Percentiles rank a stretch among this genome's conserved stretches.
phyloP scores from a whole-genome alignment of 2,329 filamentous ascomycete species.

The Coniochaeta ligniaria region DNA sequence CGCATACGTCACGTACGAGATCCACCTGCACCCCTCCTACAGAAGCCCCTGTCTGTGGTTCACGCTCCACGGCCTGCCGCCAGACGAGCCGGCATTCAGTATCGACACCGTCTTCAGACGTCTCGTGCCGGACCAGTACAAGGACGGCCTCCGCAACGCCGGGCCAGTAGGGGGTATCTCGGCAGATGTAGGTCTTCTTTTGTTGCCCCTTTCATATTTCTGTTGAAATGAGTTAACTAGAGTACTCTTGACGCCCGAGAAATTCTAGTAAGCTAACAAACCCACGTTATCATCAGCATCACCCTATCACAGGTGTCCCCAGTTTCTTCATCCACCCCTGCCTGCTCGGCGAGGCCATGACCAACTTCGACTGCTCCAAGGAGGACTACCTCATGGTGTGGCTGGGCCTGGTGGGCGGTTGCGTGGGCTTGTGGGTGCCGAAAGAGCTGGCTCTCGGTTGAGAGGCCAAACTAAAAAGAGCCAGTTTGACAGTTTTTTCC shows the following conservation, averaged over 20 bases:
- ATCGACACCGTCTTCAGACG: conserved; percentile 65
- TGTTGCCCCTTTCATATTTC: conserved; percentile 10
- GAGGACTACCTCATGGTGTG: conserved; percentile 77
- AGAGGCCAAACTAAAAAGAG: conserved; percentile 10
- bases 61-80: conserved; percentile 50
- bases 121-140: conserved; percentile 62
- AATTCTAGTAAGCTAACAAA: conserved; percentile 33
- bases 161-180: conserved; percentile 69
- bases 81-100: conserved; percentile 48
- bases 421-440: conserved; percentile 72
- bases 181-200: conserved; percentile 56
- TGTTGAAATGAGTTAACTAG: conserved; percentile 18
- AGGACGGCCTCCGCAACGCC: conserved; percentile 48
- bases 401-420: conserved; percentile 79
- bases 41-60: conserved; percentile 72
- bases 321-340: conserved; percentile 93
- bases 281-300: conserved; percentile 51
- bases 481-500: not conserved
- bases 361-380: conserved; percentile 51
- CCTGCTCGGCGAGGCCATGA: conserved; percentile 75
- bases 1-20: conserved; percentile 60
- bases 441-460: conserved; percentile 50
- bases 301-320: conserved; percentile 72
- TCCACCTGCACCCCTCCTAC: conserved; percentile 70
- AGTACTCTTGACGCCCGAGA: conserved; percentile 12